Evolutionary conservation across 176 grass and related monocot genomes (phyloP), one percentile per base, ranked within the genome.

Genomic region (Eleusine coracana): DNA sequence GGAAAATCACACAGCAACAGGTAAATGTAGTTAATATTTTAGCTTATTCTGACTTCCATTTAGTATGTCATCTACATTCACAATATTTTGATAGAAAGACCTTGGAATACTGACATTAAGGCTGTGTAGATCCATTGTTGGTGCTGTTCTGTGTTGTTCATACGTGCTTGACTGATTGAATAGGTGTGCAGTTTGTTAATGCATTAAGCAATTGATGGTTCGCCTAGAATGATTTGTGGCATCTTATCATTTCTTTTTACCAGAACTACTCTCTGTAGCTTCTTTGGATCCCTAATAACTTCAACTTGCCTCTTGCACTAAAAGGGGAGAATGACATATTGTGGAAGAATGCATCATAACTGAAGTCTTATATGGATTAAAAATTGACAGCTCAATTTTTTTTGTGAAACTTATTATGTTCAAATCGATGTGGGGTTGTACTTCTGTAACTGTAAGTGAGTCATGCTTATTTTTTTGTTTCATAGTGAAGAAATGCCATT

Each of bases 1-100:
- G 71, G 84, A 88, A 91, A 87, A 81, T 80, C 75, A 86, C 81
- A 71, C 82, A 68, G 62, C 86, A 91, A 74, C 84, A 83, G 92
- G 92, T 94, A 82, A 72, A 59, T 61, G 56, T 74, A 68, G 61
- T 10, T 6, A 38, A 66, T 61, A 9, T 50, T 49, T 74, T 74
- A 79, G 14, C 37, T 69, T 79, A 40, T 75, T 84, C 62, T 85
- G 28, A 45, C n/a, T 75, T 20, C 44, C 15, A 40, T 85, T 75
- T 78, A 64, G 27, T 51, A 64, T 79, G 66, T 56, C 36, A 54
- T 56, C 51, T 70, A 41, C 45, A 68, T 70, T 73, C 21, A 64
- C 67, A 68, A 36, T 38, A 51, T 40, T 68, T 79, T 16, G 18
- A 61, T 52, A 42, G 17, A 10, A 14, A 61, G 62, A 21, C 16